phyloP scores from a whole-genome alignment of 768 basidiomycete genomes.

The Pleurotus tuber-regium region DNA sequence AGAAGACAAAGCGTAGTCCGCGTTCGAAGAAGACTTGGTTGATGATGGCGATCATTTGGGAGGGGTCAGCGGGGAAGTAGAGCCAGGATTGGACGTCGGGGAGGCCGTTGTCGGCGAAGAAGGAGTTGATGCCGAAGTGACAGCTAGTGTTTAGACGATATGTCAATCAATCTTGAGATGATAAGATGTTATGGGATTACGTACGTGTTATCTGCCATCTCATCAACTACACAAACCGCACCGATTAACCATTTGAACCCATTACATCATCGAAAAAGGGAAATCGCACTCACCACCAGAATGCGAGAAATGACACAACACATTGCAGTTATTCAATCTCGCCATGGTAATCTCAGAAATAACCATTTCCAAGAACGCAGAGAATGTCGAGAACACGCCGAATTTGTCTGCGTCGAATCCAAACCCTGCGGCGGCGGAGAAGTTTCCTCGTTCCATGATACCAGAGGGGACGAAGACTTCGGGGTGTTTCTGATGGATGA shows the following conservation, averaged over 20 bases:
- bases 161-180: neutral
- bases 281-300: conserved; percentile 75
- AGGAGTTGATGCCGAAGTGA: conserved; percentile 77
- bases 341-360: conserved; percentile 91
- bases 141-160: conserved; percentile 26
- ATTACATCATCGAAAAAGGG: neutral
- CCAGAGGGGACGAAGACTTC: conserved; percentile 86
- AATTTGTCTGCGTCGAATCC: conserved; percentile 81
- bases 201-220: conserved; percentile 52
- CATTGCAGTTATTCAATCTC: conserved; percentile 85
- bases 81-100: conserved; percentile 74
- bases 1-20: conserved; percentile 84
- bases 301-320: conserved; percentile 87
- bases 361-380: conserved; percentile 90
- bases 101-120: conserved; percentile 89
- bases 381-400: conserved; percentile 89
- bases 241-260: conserved; percentile 1
- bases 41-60: conserved; percentile 79
- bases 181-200: conserved; percentile 24
- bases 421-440: conserved; percentile 83
- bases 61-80: conserved; percentile 85
- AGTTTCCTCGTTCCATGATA: conserved; percentile 85
- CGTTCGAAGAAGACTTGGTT: conserved; percentile 79
- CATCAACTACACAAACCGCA: conserved; percentile 47
- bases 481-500: conserved; percentile 86